A percentile compares a stretch with the other conserved stretches of the same genome.
These are phyloP conservation scores for Didymella pomorum DNA, from an alignment of 2,329 filamentous ascomycete genomes.

Conservation along the genomic window DNA sequence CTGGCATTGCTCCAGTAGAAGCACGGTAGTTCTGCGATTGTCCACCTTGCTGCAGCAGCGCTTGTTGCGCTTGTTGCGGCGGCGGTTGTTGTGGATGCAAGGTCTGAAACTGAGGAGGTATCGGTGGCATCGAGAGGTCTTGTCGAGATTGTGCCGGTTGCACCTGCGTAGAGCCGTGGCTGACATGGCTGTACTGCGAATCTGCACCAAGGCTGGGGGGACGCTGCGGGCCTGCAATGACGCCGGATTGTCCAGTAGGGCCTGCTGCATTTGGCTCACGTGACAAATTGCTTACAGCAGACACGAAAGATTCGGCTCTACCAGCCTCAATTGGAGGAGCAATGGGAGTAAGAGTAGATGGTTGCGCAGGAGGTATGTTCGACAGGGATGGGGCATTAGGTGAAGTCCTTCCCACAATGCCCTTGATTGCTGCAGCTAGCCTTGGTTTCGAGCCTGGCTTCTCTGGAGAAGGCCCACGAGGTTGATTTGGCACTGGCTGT, in stretches of 20 bases:
- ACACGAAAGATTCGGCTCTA: slow-evolving; percentile 19
- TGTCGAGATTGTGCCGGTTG: slow-evolving; percentile 42
- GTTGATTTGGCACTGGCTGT: slow-evolving; percentile 37
- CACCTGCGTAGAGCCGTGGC: slow-evolving; percentile 40
- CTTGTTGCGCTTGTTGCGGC: slow-evolving; percentile 12
- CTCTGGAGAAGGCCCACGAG: slow-evolving; percentile 34
- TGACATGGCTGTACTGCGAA: slow-evolving; percentile 42
- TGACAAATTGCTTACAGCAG: slow-evolving; percentile 34
- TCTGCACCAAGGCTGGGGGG: slow-evolving; percentile 39
- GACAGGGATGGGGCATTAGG: slow-evolving; percentile 21
- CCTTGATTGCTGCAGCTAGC: slow-evolving; percentile 58
- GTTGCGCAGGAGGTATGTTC: slow-evolving; percentile 2
- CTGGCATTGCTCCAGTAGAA: slow-evolving; percentile 27
- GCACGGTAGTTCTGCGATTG: slow-evolving; percentile 27
- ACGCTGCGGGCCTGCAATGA: slow-evolving; percentile 27
- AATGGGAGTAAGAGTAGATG: slow-evolving; percentile 1
- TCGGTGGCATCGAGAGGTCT: slow-evolving; percentile 37
- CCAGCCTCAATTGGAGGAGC: slow-evolving; percentile 1
- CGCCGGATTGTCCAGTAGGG: slow-evolving; percentile 27
- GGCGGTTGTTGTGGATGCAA: slow-evolving; percentile 24
- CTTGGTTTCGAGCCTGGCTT: slow-evolving; percentile 38
- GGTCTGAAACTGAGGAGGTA: slow-evolving; percentile 32
- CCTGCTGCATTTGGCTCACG: slow-evolving; percentile 27
- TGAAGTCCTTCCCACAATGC: slow-evolving; percentile 36
- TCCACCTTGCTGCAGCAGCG: slow-evolving; percentile 16